Evolutionary conservation across 805 yeast species (phyloP).

Genomic region (Nakazawaea populi): DNA sequence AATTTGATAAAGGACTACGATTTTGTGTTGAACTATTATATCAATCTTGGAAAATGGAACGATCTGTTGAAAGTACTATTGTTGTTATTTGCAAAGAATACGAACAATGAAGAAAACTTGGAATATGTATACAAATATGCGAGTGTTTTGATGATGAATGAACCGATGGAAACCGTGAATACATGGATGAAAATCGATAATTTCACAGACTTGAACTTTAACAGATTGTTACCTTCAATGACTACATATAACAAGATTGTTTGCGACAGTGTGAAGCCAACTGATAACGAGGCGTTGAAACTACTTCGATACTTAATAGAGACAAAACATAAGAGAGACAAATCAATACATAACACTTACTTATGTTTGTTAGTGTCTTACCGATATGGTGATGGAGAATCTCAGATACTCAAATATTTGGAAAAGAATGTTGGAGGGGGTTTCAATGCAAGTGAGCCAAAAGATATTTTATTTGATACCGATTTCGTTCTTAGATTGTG

Average conservation of each 20-base stretch:
- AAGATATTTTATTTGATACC: constrained; percentile 46
- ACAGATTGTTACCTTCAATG: constrained; percentile 68
- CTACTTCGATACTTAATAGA: constrained; percentile 54
- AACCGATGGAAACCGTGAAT: constrained; percentile 65
- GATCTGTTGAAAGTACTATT: constrained; percentile 58
- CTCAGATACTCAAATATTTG: constrained; percentile 43
- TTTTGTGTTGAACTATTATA: constrained; percentile 63
- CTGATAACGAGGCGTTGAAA: constrained; percentile 58
- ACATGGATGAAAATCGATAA: constrained; percentile 61
- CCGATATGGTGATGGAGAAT: constrained; percentile 35
- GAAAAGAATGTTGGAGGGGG: constrained; percentile 21
- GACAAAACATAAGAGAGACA: constrained; percentile 35
- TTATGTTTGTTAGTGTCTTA: constrained; percentile 59
- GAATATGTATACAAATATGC: constrained; percentile 59
- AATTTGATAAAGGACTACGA: constrained; percentile 60
- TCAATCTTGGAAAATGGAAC: constrained; percentile 66
- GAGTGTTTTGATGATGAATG: constrained; percentile 58
- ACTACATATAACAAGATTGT: constrained; percentile 56
- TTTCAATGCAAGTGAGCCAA: not conserved
- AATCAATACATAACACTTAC: constrained; percentile 61
- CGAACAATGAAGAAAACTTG: constrained; percentile 25
- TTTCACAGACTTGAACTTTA: constrained; percentile 39
- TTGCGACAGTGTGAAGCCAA: constrained; percentile 25
- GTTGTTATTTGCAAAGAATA: constrained; percentile 27
- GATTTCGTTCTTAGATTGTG: constrained; percentile 76